Conservation (phyloP, 805 yeast genomes). For the Candida quercuum region DNA sequence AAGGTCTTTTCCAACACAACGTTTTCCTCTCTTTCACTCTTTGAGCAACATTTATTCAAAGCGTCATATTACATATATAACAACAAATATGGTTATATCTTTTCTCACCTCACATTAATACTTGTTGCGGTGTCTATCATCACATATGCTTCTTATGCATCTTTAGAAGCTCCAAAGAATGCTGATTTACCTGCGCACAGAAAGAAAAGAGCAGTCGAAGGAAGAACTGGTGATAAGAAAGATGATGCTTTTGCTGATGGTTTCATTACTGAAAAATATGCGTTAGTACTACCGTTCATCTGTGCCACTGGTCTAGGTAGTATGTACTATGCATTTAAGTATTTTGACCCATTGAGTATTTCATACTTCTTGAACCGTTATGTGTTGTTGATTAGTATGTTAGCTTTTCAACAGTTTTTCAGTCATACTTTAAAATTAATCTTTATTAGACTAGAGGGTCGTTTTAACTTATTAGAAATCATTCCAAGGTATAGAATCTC, state of each 20-base stretch:
- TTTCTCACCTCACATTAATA: background rate
- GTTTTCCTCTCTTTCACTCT: background rate
- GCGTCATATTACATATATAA: background rate
- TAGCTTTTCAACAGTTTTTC: slow-evolving; percentile 27
- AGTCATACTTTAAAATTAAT: slow-evolving; percentile 22
- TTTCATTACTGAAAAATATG: slow-evolving; percentile 25
- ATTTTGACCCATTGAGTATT: slow-evolving; percentile 27
- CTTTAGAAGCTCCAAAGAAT: slow-evolving; percentile 18
- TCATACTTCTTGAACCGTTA: slow-evolving; percentile 30
- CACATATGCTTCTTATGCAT: slow-evolving; percentile 22
- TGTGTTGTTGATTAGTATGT: slow-evolving; percentile 28
- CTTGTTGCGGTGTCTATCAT: background rate
- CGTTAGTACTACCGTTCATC: slow-evolving; percentile 37
- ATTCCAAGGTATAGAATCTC: slow-evolving; percentile 36
- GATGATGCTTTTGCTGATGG: background rate
- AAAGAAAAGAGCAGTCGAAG: background rate
- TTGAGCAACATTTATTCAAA: background rate
- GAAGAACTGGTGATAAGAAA: background rate
- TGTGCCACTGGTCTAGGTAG: slow-evolving; percentile 35
- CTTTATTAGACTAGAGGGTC: slow-evolving; percentile 21
- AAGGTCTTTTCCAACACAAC: background rate
- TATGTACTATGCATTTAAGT: slow-evolving; percentile 32
- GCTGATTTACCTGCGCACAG: slow-evolving; percentile 4
- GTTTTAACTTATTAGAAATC: slow-evolving; percentile 22
- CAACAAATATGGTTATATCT: background rate